Conservation (phyloP, 805 yeast species). For the Pichia sporocuriosa region DNA sequence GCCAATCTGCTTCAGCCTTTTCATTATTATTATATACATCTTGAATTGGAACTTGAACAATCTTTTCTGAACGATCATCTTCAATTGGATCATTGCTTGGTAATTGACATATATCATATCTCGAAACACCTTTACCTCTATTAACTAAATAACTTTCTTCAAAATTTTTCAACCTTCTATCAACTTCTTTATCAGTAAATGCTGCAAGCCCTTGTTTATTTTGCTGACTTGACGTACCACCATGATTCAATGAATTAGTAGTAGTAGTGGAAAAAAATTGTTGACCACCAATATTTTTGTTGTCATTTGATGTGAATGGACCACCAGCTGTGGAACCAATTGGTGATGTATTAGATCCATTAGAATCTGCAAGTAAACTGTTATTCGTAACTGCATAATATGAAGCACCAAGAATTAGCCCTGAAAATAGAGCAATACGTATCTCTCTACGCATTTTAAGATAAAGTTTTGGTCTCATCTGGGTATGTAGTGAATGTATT, state of each 20-base stretch:
- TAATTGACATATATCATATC: conserved; percentile 86
- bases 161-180: conserved; percentile 55
- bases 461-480: conserved; percentile 4
- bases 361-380: conserved; percentile 25
- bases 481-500: conserved; percentile 4
- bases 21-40: conserved; percentile 46
- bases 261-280: conserved; percentile 33
- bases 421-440: conserved; percentile 28
- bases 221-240: conserved; percentile 32
- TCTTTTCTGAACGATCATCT: conserved; percentile 83
- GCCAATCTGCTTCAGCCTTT: conserved; percentile 60
- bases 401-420: conserved; percentile 29
- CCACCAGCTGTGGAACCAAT: not conserved
- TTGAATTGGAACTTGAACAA: conserved; percentile 66
- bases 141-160: conserved; percentile 79
- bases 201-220: conserved; percentile 51
- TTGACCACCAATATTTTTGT: conserved; percentile 7
- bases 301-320: not conserved
- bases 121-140: conserved; percentile 77
- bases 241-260: conserved; percentile 35
- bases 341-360: conserved; percentile 6
- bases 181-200: conserved; percentile 64
- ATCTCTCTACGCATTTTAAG: conserved; percentile 27
- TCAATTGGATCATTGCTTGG: conserved; percentile 92
- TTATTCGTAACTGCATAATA: conserved; percentile 27